Percentiles rank a stretch among this genome's conserved stretches.
These are phyloP conservation scores for Allium fistulosum DNA, from an alignment of 106 monocot species.

Conservation along the genomic window DNA sequence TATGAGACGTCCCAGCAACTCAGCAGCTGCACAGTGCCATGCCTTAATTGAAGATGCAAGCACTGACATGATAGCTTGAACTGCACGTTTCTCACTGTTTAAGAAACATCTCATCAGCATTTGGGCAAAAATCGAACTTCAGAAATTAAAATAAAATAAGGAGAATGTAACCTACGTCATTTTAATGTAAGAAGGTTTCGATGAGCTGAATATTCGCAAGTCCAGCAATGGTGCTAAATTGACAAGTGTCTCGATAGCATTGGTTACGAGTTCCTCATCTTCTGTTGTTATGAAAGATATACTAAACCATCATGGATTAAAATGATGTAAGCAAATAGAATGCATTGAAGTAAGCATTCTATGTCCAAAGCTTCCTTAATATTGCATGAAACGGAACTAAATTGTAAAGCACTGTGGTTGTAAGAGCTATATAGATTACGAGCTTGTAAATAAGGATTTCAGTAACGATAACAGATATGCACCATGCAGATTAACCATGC, in stretches of 20 bases:
- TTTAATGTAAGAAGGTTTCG: constrained; percentile 87
- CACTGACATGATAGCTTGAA: constrained; percentile 77
- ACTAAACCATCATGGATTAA: background rate
- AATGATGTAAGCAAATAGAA: background rate
- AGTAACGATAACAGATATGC: too few relatives aligned
- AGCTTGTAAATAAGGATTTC: too few relatives aligned
- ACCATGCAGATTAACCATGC: too few relatives aligned
- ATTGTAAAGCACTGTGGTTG: too few relatives aligned
- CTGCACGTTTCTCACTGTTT: constrained; percentile 84
- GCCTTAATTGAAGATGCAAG: constrained; percentile 75
- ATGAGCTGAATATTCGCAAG: constrained; percentile 94
- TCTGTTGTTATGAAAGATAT: constrained; percentile 26
- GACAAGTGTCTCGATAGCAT: constrained; percentile 92
- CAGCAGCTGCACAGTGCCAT: constrained; percentile 96
- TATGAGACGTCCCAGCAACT: constrained; percentile 84
- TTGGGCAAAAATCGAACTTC: background rate
- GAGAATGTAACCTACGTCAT: constrained; percentile 64
- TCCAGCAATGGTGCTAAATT: constrained; percentile 84
- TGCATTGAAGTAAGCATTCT: too few relatives aligned
- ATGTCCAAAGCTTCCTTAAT: too few relatives aligned
- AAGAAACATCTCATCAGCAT: background rate
- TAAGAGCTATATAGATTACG: too few relatives aligned
- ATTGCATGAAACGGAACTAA: too few relatives aligned
- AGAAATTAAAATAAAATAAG: background rate
- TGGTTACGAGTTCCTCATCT: constrained; percentile 95